phyloP scores from a whole-genome alignment of 768 basidiomycete genomes.

The Boletus barrowsii region DNA sequence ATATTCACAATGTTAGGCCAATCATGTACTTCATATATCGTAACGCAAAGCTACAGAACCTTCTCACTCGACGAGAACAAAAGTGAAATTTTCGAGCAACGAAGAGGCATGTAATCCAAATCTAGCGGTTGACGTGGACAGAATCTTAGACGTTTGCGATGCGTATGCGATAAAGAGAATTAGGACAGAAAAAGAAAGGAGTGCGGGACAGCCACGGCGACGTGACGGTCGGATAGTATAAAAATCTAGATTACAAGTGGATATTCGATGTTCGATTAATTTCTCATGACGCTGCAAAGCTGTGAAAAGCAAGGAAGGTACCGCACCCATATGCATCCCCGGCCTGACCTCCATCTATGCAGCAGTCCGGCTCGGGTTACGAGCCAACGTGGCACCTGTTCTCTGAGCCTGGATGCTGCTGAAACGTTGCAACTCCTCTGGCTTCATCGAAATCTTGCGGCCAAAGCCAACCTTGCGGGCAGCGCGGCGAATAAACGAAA shows the following conservation, averaged over 20 bases:
- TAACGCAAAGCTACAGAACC: no score
- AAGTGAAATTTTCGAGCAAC: not conserved
- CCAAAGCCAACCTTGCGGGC: slow-evolving; percentile 88
- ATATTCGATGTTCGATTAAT: slow-evolving; percentile 30
- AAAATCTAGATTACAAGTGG: slow-evolving; percentile 34
- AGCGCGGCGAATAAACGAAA: slow-evolving; percentile 87
- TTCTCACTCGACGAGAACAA: not conserved
- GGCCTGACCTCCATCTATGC: slow-evolving; percentile 30
- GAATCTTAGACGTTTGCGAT: slow-evolving; percentile 14
- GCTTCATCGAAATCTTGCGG: slow-evolving; percentile 73
- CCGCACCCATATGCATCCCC: slow-evolving; percentile 20
- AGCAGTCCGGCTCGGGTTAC: slow-evolving; percentile 67
- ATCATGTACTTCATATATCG: no score
- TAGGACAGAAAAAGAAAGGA: slow-evolving; percentile 14
- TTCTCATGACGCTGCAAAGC: slow-evolving; percentile 11
- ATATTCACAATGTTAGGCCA: not conserved
- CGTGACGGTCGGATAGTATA: slow-evolving; percentile 19
- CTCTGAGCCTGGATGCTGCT: slow-evolving; percentile 80
- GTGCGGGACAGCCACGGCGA: slow-evolving; percentile 13
- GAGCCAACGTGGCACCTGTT: slow-evolving; percentile 73
- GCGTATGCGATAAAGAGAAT: slow-evolving; percentile 11
- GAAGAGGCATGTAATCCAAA: slow-evolving; percentile 6
- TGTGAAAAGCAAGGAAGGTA: slow-evolving; percentile 21
- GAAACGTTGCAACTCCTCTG: slow-evolving; percentile 84
- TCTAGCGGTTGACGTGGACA: slow-evolving; percentile 1